Evolutionary conservation across 1,284 basidiomycete species (phyloP).

Genomic region (Puccinia hordei): DNA sequence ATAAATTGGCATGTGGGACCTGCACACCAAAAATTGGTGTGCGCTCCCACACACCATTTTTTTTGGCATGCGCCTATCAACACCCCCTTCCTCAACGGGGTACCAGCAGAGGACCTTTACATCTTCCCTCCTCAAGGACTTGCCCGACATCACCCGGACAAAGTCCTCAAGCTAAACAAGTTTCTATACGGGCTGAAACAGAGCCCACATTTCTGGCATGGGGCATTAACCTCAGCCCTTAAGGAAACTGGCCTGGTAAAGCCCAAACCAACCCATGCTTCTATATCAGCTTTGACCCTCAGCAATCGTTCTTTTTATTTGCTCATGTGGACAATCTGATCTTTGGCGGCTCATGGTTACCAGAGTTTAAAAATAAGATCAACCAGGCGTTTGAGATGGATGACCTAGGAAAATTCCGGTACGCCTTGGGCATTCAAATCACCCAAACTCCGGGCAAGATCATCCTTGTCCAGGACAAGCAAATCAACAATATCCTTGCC

Average conservation of each 20-base stretch:
- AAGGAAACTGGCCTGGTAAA: no score
- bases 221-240: not conserved
- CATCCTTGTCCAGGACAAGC: not conserved
- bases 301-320: no score
- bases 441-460: not conserved
- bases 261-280: no score
- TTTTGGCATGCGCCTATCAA: no score
- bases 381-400: not conserved
- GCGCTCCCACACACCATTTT: no score
- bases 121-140: not conserved
- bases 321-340: constrained; percentile 6
- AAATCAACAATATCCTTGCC: not conserved
- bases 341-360: not conserved
- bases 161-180: not conserved
- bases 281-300: not conserved
- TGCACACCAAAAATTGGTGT: no score
- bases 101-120: not conserved
- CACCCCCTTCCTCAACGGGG: constrained; percentile 38
- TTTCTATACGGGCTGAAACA: no score
- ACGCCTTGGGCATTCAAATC: constrained; percentile 1
- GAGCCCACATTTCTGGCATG: constrained; percentile 17
- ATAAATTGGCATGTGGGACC: no score
- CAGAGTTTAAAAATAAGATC: constrained; percentile 1
- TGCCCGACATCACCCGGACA: not conserved
- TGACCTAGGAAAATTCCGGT: not conserved